These are phyloP conservation scores for Globisporangium carolinianum DNA, from an alignment of 352 stramenopile genomes.

Conservation along the genomic window DNA sequence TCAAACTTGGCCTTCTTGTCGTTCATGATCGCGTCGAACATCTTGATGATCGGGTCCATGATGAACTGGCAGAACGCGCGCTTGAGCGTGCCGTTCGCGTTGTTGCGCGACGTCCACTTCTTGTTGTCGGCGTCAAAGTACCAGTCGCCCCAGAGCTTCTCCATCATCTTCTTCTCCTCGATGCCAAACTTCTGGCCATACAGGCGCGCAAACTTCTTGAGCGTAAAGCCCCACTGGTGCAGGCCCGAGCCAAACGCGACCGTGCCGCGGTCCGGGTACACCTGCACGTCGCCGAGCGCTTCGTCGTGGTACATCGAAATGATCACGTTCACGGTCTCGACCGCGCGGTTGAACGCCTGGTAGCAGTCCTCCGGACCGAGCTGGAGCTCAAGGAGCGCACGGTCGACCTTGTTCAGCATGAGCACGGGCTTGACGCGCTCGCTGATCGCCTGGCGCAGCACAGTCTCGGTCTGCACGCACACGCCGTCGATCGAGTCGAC, in stretches of 20 bases:
- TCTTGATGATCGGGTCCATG: constrained; percentile 98
- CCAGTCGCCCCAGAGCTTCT: constrained; percentile 99
- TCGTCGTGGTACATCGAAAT: constrained; percentile 99
- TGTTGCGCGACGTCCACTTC: constrained; percentile 96
- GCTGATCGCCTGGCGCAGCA: constrained; percentile 96
- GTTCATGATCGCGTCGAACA: constrained; percentile 99
- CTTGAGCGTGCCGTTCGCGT: constrained; percentile 91
- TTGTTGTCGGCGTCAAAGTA: constrained; percentile 94
- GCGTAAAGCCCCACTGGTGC: constrained; percentile 99
- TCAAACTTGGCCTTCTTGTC: constrained; percentile 98
- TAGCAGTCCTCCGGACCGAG: constrained; percentile 99
- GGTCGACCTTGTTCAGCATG: constrained; percentile 99
- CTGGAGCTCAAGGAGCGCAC: constrained; percentile 97
- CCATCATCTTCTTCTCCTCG: constrained; percentile 98
- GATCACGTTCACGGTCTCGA: constrained; percentile 99
- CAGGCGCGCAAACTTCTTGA: constrained; percentile 98
- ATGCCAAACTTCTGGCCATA: constrained; percentile 99
- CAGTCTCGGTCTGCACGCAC: constrained; percentile 99
- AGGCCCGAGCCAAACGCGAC: constrained; percentile 99
- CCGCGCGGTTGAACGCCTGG: constrained; percentile 96
- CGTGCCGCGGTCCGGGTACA: constrained; percentile 97
- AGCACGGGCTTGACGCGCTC: constrained; percentile 98
- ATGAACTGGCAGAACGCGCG: constrained; percentile 99
- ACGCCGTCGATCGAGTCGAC: constrained; percentile 99
- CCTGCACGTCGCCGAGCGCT: constrained; percentile 94